Evolutionary conservation across 2,329 filamentous ascomycete species (phyloP).

Genomic region (Aspergillus candidus): DNA sequence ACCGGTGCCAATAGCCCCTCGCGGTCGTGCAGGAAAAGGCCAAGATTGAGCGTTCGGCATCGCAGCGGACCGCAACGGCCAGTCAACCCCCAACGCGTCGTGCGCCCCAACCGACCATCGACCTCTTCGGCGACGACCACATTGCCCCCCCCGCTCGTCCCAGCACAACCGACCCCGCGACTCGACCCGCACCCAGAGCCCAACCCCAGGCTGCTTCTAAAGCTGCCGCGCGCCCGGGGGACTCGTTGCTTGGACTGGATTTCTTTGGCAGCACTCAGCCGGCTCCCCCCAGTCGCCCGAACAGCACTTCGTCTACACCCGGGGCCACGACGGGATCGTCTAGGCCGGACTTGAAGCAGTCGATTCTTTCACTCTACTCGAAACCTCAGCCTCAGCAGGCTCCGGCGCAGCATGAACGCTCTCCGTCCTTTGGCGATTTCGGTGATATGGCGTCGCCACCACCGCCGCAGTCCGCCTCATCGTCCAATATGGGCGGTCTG

Average conservation of each 20-base stretch:
- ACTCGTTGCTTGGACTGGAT: constrained; percentile 86
- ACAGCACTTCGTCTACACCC: constrained; percentile 66
- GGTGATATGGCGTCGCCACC: constrained; percentile 60
- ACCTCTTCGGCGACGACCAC: constrained; percentile 76
- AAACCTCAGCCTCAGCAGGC: constrained; percentile 66
- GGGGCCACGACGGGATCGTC: constrained; percentile 58
- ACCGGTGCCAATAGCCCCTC: constrained; percentile 46
- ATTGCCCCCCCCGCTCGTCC: constrained; percentile 61
- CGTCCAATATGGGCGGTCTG: constrained; percentile 55
- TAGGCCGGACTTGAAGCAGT: constrained; percentile 91
- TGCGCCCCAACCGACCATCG: constrained; percentile 51
- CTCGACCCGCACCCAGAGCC: constrained; percentile 56
- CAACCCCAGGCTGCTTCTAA: constrained; percentile 52
- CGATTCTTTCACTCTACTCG: constrained; percentile 90
- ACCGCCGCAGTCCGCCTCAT: constrained; percentile 23
- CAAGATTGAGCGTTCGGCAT: constrained; percentile 57
- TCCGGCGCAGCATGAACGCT: constrained; percentile 50
- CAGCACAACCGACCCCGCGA: constrained; percentile 63
- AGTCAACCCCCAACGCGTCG: constrained; percentile 43
- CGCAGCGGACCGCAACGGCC: constrained; percentile 43
- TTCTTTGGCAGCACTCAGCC: constrained; percentile 72
- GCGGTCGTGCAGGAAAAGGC: constrained; percentile 65
- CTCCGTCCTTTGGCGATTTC: constrained; percentile 64
- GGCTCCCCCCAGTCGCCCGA: constrained; percentile 66
- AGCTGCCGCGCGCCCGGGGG: constrained; percentile 64